Evolutionary conservation across 2,329 filamentous ascomycete species (phyloP).

Genomic region (Onygena corvina): DNA sequence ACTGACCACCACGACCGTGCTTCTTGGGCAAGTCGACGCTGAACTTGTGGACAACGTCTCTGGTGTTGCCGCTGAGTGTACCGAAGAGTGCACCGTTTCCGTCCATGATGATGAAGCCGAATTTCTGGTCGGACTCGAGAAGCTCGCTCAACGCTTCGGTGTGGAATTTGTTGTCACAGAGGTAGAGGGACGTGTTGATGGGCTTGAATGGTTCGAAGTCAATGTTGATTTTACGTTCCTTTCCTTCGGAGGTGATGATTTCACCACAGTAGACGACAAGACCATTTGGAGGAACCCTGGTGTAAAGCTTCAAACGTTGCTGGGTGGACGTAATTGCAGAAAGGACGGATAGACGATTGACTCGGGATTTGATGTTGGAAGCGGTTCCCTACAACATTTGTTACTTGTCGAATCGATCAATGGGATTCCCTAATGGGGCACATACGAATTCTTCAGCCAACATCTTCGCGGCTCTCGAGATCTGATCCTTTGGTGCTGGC

Average conservation of each 20-base stretch:
- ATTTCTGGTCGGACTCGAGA: constrained; percentile 96
- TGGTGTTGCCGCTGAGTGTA: constrained; percentile 91
- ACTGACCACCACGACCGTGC: constrained; percentile 99
- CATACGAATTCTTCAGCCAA: constrained; percentile 99
- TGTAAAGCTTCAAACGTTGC: constrained; percentile 97
- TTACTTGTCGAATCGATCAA: constrained; percentile 2
- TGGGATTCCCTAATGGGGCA: constrained; percentile 14
- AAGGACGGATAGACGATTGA: constrained; percentile 94
- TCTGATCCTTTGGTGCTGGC: constrained; percentile 89
- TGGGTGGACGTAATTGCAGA: constrained; percentile 98
- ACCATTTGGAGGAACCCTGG: constrained; percentile 95
- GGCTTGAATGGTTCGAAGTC: constrained; percentile 99
- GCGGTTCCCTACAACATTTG: constrained; percentile 62
- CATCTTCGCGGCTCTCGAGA: constrained; percentile 96
- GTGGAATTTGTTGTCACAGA: constrained; percentile 99
- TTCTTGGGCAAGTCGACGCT: constrained; percentile 98
- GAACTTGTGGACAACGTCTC: constrained; percentile 96
- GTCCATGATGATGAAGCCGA: constrained; percentile 99
- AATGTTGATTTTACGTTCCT: constrained; percentile 99
- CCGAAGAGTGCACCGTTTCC: constrained; percentile 97
- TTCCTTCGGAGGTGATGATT: constrained; percentile 97
- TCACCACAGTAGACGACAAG: constrained; percentile 98
- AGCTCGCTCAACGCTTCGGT: constrained; percentile 94
- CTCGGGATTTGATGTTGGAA: constrained; percentile 98
- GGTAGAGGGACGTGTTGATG: constrained; percentile 98